Evolutionary conservation across 2,329 filamentous ascomycete genomes (phyloP).

Genomic region (Volutella citrinella): DNA sequence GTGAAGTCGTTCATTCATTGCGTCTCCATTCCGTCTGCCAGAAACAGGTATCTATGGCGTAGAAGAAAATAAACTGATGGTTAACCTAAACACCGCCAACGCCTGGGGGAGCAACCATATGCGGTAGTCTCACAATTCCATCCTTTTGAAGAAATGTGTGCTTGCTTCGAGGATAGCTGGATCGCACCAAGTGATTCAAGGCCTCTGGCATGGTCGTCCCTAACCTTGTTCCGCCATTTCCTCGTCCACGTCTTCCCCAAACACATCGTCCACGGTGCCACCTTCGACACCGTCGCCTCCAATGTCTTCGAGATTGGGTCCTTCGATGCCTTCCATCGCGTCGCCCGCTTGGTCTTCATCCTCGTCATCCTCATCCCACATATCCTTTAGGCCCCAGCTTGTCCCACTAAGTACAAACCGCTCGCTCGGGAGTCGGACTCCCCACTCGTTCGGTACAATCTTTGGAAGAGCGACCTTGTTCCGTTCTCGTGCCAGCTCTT

Average conservation of each 20-base stretch:
- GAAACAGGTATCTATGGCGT: conserved; percentile 4
- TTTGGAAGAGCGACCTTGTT: conserved; percentile 66
- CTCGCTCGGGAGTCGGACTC: conserved; percentile 63
- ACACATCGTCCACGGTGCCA: conserved; percentile 53
- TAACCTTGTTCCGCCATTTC: conserved; percentile 49
- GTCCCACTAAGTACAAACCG: conserved; percentile 65
- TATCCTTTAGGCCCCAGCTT: conserved; percentile 61
- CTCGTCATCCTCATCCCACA: conserved; percentile 51
- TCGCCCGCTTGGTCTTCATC: conserved; percentile 42
- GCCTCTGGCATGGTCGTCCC: too few relatives aligned
- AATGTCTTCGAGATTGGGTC: conserved; percentile 38
- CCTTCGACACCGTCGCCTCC: conserved; percentile 47
- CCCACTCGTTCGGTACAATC: conserved; percentile 64
- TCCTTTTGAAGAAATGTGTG: conserved; percentile 2
- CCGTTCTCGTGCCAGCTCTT: conserved; percentile 68
- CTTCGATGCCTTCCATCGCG: conserved; percentile 48
- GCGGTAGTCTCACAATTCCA: conserved; percentile 3
- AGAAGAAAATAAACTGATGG: not conserved
- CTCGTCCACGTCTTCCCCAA: conserved; percentile 52
- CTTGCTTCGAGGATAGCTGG: too few relatives aligned
- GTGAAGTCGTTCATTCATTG: not conserved
- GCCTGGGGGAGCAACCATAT: conserved; percentile 5
- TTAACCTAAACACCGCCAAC: conserved; percentile 18
- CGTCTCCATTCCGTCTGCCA: not conserved
- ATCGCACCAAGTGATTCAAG: too few relatives aligned